phyloP scores from a whole-genome alignment of 73 alveolate species.

The Paramecium pentaurelia region DNA sequence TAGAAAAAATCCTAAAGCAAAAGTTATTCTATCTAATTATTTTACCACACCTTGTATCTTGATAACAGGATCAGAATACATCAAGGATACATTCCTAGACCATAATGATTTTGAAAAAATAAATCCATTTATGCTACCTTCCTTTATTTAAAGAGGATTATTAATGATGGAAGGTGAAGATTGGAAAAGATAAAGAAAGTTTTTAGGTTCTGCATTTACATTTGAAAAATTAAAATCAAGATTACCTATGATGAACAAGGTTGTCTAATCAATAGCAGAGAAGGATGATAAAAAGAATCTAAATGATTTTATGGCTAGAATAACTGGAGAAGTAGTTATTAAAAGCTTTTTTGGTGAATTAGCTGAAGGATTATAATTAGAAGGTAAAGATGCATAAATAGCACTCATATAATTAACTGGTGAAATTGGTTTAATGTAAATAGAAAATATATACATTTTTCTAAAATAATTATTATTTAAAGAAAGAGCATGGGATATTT shows the following conservation, averaged over 20 bases:
- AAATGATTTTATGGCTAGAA: not conserved
- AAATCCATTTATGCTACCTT: not conserved
- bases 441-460: not conserved
- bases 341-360: conserved; percentile 52
- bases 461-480: not conserved
- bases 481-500: not conserved
- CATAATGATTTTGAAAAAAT: not conserved
- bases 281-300: not conserved
- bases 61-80: not conserved
- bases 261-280: not conserved
- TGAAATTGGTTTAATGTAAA: not conserved
- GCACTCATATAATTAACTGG: not conserved
- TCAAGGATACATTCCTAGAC: not conserved
- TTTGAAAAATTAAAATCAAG: conserved; percentile 40
- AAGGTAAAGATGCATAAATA: conserved; percentile 27
- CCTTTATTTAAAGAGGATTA: conserved; percentile 1
- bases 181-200: conserved; percentile 50
- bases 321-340: conserved; percentile 54
- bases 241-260: conserved; percentile 20
- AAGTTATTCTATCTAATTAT: not conserved
- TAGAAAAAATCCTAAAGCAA: not conserved
- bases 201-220: conserved; percentile 13
- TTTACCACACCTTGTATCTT: not conserved
- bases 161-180: conserved; percentile 29
- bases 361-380: not conserved